Evolutionary conservation across 139 green algal species (phyloP), one percentile per base, ranked within the genome.

Genomic region (Pleodorina starrii): DNA sequence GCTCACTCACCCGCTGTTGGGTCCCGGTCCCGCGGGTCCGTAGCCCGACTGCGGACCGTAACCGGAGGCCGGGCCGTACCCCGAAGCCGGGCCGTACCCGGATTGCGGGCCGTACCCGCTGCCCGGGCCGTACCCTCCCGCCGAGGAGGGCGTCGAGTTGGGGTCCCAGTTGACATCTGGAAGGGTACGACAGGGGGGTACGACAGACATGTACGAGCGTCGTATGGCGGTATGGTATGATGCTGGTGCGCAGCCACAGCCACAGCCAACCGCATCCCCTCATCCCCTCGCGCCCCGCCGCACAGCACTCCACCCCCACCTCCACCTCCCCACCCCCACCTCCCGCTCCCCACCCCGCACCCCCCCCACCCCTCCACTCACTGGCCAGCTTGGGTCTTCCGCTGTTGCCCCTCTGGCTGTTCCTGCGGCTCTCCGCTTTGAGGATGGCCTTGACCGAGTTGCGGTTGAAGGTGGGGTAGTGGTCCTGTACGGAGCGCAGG

Each of bases 381-480:
- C 79, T 86, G 3, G 79, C 79, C 14, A 86, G 79, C 79, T 86
- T 86, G 57, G 79, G 79, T 23, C 79, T 21, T 2, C 79, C 59
- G 25, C 40, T 60, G 50, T 79, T 78, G 43, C 43, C 44, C 29
- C 81, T 29, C 50, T 73, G 81, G 46, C 63, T 79, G 81, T 77
- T 87, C 35, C 81, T 60, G 17, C 81, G 43, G 19, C 19, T 40
- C 60, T 87, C 81, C 1, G 81, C 81, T 63, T 87, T 87, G 42
- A 87, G 60, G 5, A 87, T 87, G 42, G 81, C 81, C 63, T 87
- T 87, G 81, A 87, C 81, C 12, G 36, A 63, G 63, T 87, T 87
- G 81, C 81, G 81, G 81, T 87, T 87, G 81, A 87, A 87, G 81
- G 63, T 50, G 40, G 81, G 81, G 81, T 87, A 87, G 66, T 87